Percentiles rank a stretch among this genome's conserved stretches.
phyloP scores from a whole-genome alignment of 768 basidiomycete genomes.

The Suillus lakei region DNA sequence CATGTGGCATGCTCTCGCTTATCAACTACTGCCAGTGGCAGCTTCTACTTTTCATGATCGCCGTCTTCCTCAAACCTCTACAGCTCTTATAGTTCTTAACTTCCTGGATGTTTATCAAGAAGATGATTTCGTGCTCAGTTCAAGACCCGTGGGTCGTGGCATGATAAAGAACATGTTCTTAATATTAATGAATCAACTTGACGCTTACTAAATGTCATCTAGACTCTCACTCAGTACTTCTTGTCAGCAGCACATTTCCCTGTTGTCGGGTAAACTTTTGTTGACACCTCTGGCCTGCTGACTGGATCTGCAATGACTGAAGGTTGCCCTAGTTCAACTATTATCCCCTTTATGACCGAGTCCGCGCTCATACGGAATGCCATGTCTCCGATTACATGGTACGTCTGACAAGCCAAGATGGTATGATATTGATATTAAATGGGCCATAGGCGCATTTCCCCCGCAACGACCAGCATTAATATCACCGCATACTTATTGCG shows the following conservation, averaged over 20 bases:
- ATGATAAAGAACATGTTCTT: neutral
- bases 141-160: neutral
- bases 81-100: neutral
- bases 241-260: neutral
- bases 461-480: neutral
- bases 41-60: conserved; percentile 1
- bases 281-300: neutral
- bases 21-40: neutral
- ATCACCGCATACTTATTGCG: neutral
- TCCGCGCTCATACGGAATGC: conserved; percentile 4
- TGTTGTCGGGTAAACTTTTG: neutral
- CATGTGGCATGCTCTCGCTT: neutral
- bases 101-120: neutral
- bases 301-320: neutral
- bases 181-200: neutral
- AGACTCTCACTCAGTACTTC: neutral
- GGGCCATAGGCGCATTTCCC: neutral
- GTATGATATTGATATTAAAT: neutral
- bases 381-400: neutral
- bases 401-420: neutral
- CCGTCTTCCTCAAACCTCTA: neutral
- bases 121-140: neutral
- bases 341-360: neutral
- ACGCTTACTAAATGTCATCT: neutral
- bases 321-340: neutral